Evolutionary conservation across 805 yeast genomes (phyloP), one percentile per base, ranked within the genome.

Genomic region (Starmerella vitae): DNA sequence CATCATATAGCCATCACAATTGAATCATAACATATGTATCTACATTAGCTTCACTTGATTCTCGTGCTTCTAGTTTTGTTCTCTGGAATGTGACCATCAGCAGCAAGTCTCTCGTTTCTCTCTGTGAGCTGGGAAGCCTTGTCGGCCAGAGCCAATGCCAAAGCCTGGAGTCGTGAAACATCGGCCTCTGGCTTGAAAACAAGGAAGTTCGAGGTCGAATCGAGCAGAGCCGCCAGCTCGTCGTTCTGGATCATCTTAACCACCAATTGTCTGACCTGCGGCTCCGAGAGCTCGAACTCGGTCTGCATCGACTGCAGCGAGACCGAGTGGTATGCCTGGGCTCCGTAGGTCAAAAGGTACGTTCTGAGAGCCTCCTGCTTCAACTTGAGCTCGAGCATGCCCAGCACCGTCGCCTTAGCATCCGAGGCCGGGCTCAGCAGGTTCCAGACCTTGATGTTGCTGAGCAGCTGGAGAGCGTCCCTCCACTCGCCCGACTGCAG

Each of bases 361-460:
- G 96, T 83, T 63, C 94, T 76, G 56, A 91, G 70, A 34, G 95
- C 93, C 62, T 84, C 94, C 39, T 75, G 66, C 67, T 91, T 93
- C 53, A 93, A 71, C 64, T 81, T 82, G 48, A 70, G 71, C 50
- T 70, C 71, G 55, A 91, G 69, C 77, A 81, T 74, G 27, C 34
- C 41, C 44, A 48, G 25, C n/a, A 62, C 62, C 63, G 75, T 76
- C 57, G 83, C 70, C 21, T 41, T 35, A 35, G 67, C 62, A 36
- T 73, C 83, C 13, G 37, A 5, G 40, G 74, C 59, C 50, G 81
- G 76, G 43, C 83, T 74, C 60, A 83, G 68, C 60, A 85, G 68
- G 47, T 72, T 71, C 97, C 97, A 91, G 53, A 81, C 76, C 65
- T 79, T 79, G 59, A 88, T 77, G 20, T 82, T 68, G 29, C 72